Base-by-base conservation (phyloP, 225 moss, liverwort and hornwort genomes). In the Pseudisothecium myosuroides region DNA sequence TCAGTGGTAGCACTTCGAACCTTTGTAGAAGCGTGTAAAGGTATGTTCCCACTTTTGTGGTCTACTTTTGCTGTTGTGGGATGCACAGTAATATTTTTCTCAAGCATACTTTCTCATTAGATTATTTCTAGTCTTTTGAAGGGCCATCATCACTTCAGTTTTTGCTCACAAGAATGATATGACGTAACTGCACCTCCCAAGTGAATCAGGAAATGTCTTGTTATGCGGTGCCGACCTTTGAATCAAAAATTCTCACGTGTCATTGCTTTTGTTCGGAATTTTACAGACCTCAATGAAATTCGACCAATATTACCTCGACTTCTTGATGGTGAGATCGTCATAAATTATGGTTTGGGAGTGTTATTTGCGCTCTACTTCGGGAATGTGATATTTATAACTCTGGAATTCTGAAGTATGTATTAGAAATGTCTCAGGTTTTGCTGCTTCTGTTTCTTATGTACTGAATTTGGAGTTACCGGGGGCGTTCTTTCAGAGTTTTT, bases 11-110 rank as follows among this genome's bases (percentile, higher is more conserved):
- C 99, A 81, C 95, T 99, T 31, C 96, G 99, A 76, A 94, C 96
- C 28, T 99, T 99, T 86, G 96, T 99, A 39, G 97, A 97, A 90
- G 97, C 96, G 65, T 99, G 99, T 88, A 97, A 97, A 97, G 99
- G 99, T 97, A 88, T 83, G 81, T 55, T 63, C 39, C 27, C 54
- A 60, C 37, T 66, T 43, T n/a, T 49, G 52, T 39, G 41, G 18
- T 61, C 50, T 80, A 11, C 56, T 85, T 45, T 85, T 60, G n/a
- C 60, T 79, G 58, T 50, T 59, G 9, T 43, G 28, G 80, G 80
- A 86, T 89, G 68, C 36, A 8, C 80, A 34, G 14, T 71, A 81
- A 11, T 72, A 34, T 60, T 63, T 87, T 85, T 43, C 60, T 62
- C 43, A 23, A 54, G 72, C 52, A 16, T 52, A 22, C 41, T 78